Conservation (phyloP, 2,329 filamentous ascomycete species). For the Fonsecaea erecta region DNA sequence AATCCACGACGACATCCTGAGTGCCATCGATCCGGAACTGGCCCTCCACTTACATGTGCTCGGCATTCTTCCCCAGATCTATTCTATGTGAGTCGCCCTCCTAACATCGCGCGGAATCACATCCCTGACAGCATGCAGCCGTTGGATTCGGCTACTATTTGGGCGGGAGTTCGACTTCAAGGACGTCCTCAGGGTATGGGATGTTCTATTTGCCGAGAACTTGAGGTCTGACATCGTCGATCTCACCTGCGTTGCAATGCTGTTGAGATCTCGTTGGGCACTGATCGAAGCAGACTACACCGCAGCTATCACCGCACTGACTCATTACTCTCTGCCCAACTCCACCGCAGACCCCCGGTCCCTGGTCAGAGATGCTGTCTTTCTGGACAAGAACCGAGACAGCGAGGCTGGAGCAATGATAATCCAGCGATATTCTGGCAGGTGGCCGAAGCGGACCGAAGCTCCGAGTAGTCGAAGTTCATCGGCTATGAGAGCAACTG, state of each 20-base stretch:
- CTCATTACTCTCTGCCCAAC: constrained; percentile 77
- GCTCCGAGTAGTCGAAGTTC: constrained; percentile 22
- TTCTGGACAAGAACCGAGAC: constrained; percentile 51
- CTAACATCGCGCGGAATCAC: background rate
- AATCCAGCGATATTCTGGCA: constrained; percentile 54
- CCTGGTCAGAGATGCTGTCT: constrained; percentile 82
- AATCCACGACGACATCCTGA: constrained; percentile 82
- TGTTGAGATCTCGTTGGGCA: constrained; percentile 86
- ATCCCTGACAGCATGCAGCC: constrained; percentile 54
- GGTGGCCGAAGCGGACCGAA: constrained; percentile 45
- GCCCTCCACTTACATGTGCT: constrained; percentile 78
- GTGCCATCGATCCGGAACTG: constrained; percentile 80
- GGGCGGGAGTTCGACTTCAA: constrained; percentile 91
- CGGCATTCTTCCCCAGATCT: constrained; percentile 94
- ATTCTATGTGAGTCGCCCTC: constrained; percentile 72
- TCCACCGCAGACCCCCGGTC: constrained; percentile 70
- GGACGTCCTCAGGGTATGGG: constrained; percentile 84
- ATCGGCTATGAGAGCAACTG: constrained; percentile 32
- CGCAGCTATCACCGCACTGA: constrained; percentile 75
- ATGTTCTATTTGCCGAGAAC: constrained; percentile 86
- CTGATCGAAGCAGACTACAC: constrained; percentile 89
- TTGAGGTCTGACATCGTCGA: constrained; percentile 80
- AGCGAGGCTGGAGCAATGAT: constrained; percentile 50
- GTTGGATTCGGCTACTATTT: constrained; percentile 92
- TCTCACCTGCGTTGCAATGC: constrained; percentile 90